A percentile compares a stretch with the other conserved stretches of the same genome.
Evolutionary conservation across 2,329 filamentous ascomycete species (phyloP).

Genomic region (Aphanoascus verrucosus): DNA sequence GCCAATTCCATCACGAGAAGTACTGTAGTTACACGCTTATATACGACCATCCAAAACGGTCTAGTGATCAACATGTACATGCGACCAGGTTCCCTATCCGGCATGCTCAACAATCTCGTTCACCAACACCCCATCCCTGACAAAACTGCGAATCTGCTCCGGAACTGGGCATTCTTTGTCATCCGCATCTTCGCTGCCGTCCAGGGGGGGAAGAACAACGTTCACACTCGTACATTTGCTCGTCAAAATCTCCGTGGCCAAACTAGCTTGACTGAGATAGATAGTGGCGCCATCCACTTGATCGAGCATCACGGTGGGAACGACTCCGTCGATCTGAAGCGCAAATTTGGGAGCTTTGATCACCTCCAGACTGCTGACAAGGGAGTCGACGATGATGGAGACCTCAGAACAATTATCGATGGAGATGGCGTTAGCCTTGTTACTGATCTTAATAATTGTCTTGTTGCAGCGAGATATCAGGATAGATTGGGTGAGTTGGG

Average conservation of each 20-base stretch:
- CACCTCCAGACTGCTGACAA: slow-evolving; percentile 84
- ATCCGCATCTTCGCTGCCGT: slow-evolving; percentile 59
- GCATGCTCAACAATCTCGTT: slow-evolving; percentile 95
- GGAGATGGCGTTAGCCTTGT: slow-evolving; percentile 94
- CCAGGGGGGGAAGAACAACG: slow-evolving; percentile 64
- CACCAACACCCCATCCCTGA: slow-evolving; percentile 64
- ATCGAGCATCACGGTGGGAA: slow-evolving; percentile 83
- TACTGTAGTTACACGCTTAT: too few relatives aligned
- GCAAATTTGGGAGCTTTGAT: slow-evolving; percentile 94
- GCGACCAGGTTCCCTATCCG: slow-evolving; percentile 26
- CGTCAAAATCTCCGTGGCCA: slow-evolving; percentile 70
- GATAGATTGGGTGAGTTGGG: slow-evolving; percentile 73
- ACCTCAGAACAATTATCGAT: slow-evolving; percentile 80
- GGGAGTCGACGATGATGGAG: slow-evolving; percentile 75
- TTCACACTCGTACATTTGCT: slow-evolving; percentile 85
- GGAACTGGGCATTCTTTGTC: slow-evolving; percentile 80
- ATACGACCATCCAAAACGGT: background rate
- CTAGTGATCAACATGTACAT: background rate
- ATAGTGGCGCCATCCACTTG: slow-evolving; percentile 84
- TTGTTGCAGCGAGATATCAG: slow-evolving; percentile 88
- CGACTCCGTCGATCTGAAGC: slow-evolving; percentile 73
- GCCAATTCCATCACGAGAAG: too few relatives aligned
- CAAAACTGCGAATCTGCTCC: slow-evolving; percentile 76
- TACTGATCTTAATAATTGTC: slow-evolving; percentile 75
- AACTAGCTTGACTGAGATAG: slow-evolving; percentile 73